Evolutionary conservation across 176 grass and related monocot species (phyloP).

Genomic region (Paspalum vaginatum): DNA sequence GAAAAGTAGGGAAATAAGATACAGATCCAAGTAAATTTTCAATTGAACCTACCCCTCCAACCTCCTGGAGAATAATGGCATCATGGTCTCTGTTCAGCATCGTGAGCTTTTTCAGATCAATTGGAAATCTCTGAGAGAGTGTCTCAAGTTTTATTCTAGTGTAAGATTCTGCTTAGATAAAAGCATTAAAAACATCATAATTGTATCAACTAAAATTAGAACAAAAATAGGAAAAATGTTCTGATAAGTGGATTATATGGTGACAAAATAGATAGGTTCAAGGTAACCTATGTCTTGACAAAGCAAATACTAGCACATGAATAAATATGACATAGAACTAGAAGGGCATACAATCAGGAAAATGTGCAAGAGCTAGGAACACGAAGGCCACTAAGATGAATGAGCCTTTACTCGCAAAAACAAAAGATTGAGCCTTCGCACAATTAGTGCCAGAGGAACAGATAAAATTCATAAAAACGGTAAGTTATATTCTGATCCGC

Average conservation of each 20-base stretch:
- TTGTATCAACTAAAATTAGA: slow-evolving; percentile 5
- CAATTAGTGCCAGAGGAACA: background rate
- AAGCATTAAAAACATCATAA: slow-evolving; percentile 38
- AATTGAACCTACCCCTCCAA: slow-evolving; percentile 57
- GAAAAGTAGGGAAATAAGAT: background rate
- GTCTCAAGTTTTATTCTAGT: slow-evolving; percentile 46
- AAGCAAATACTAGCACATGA: slow-evolving; percentile 13
- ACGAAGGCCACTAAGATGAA: background rate
- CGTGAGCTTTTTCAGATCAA: slow-evolving; percentile 60
- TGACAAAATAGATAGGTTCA: slow-evolving; percentile 13
- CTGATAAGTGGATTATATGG: background rate
- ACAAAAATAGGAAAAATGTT: background rate
- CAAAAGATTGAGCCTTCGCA: background rate
- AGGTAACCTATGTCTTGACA: background rate
- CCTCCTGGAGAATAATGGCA: slow-evolving; percentile 45
- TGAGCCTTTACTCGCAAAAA: background rate
- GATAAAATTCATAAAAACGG: background rate
- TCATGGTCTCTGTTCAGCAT: slow-evolving; percentile 51
- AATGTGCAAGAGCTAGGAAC: background rate
- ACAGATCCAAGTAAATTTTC: background rate
- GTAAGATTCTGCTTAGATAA: slow-evolving; percentile 44
- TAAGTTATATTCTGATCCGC: background rate
- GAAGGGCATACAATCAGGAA: background rate
- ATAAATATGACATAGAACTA: background rate
- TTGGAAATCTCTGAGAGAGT: slow-evolving; percentile 46